Conservation (phyloP, 257 asterid species). For the Paraleonurus japonicus region DNA sequence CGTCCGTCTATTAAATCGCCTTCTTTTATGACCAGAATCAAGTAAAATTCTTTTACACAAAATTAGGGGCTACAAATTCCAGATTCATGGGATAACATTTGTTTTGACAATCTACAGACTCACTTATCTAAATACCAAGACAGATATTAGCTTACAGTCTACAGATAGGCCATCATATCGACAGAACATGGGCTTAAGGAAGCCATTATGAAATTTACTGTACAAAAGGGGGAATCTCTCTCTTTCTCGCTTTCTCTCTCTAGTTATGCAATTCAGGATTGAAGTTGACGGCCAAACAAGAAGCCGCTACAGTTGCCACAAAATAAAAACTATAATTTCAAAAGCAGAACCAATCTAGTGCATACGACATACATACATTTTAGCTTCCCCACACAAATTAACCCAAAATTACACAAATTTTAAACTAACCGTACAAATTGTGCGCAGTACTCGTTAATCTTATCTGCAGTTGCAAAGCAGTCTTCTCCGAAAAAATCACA, state of each 20-base stretch:
- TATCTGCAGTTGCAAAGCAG: constrained; percentile 1
- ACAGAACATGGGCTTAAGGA: no score
- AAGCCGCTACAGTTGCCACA: neutral
- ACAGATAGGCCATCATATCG: neutral
- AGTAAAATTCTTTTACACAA: neutral
- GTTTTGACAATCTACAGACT: neutral
- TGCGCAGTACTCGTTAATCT: neutral
- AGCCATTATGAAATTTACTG: neutral
- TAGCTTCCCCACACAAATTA: neutral
- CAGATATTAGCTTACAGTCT: neutral
- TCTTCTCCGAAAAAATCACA: neutral
- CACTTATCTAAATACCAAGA: no score
- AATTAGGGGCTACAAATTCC: neutral
- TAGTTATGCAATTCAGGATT: neutral
- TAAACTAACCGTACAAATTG: neutral
- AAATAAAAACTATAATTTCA: neutral
- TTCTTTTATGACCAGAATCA: neutral
- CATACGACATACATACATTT: no score
- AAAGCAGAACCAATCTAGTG: neutral
- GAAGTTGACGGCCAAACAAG: constrained; percentile 7
- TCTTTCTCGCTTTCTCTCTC: neutral
- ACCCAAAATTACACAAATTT: neutral
- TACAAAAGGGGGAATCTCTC: neutral
- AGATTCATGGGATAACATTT: neutral
- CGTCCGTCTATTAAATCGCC: no score